phyloP scores from a whole-genome alignment of 2,329 filamentous ascomycete species.

The Nemania serpens region DNA sequence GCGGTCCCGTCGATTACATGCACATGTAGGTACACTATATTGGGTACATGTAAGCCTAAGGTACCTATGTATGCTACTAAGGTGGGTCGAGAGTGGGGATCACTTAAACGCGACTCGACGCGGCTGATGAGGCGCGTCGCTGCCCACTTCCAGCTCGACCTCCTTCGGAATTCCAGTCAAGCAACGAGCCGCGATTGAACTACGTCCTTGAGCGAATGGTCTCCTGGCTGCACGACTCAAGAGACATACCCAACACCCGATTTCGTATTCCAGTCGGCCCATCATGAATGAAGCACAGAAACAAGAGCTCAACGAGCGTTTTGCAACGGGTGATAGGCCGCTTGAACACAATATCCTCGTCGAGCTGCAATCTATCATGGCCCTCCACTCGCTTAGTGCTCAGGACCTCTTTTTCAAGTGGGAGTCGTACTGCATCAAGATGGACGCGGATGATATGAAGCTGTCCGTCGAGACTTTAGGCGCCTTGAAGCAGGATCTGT shows the following conservation, averaged over 20 bases:
- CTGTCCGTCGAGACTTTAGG: conserved; percentile 72
- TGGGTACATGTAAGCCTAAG: too few species aligned
- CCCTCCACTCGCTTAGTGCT: conserved; percentile 76
- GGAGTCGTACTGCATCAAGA: conserved; percentile 96
- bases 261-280: background rate
- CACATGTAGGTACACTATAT: too few species aligned
- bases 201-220: background rate
- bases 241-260: background rate
- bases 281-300: conserved; percentile 47
- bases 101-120: conserved; percentile 31
- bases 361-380: conserved; percentile 85
- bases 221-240: background rate
- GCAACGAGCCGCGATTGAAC: conserved; percentile 2
- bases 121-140: conserved; percentile 17
- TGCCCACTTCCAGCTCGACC: conserved; percentile 11
- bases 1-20: too few species aligned
- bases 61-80: too few species aligned
- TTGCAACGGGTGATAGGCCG: conserved; percentile 61
- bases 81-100: conserved; percentile 1
- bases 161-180: background rate
- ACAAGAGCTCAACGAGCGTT: conserved; percentile 52
- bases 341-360: conserved; percentile 77
- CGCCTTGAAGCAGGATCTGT: conserved; percentile 83
- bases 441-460: conserved; percentile 79
- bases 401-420: conserved; percentile 98